phyloP scores from a whole-genome alignment of 257 asterid species.

The Primulina eburnea region DNA sequence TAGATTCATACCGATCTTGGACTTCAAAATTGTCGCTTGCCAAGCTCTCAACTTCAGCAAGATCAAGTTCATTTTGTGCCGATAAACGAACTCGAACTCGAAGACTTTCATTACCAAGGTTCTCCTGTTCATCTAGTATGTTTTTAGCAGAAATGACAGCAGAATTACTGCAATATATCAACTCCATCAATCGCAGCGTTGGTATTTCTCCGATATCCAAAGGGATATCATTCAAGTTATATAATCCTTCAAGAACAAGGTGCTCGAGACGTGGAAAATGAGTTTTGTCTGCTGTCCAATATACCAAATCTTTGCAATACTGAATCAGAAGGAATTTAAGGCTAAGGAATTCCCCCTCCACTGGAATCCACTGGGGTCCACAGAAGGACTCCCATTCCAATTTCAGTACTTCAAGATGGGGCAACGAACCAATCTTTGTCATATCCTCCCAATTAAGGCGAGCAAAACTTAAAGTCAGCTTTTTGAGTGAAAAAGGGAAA shows the following conservation, averaged over 20 bases:
- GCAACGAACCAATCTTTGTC: slow-evolving; percentile 17
- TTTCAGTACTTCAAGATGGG: slow-evolving; percentile 18
- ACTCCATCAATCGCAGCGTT: slow-evolving; percentile 14
- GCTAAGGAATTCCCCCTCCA: neutral
- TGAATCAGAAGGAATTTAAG: neutral
- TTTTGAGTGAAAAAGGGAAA: slow-evolving; percentile 12
- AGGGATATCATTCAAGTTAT: slow-evolving; percentile 14
- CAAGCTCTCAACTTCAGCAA: neutral
- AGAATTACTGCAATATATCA: slow-evolving; percentile 11
- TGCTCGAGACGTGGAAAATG: slow-evolving; percentile 23
- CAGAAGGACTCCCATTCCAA: neutral
- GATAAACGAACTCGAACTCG: neutral
- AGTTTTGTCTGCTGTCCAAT: slow-evolving; percentile 13
- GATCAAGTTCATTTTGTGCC: neutral
- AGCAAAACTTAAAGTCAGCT: neutral
- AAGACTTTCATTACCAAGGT: slow-evolving; percentile 16
- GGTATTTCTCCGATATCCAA: slow-evolving; percentile 7
- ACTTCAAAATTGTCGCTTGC: neutral
- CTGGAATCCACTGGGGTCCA: slow-evolving; percentile 8
- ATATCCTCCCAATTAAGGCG: slow-evolving; percentile 10
- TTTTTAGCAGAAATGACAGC: slow-evolving; percentile 8
- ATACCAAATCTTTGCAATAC: neutral
- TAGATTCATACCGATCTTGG: too few relatives aligned
- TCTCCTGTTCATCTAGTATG: slow-evolving; percentile 19
- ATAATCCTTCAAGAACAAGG: neutral